phyloP scores from a whole-genome alignment of 2,329 filamentous ascomycete genomes.

The Verticillium tricorpus region DNA sequence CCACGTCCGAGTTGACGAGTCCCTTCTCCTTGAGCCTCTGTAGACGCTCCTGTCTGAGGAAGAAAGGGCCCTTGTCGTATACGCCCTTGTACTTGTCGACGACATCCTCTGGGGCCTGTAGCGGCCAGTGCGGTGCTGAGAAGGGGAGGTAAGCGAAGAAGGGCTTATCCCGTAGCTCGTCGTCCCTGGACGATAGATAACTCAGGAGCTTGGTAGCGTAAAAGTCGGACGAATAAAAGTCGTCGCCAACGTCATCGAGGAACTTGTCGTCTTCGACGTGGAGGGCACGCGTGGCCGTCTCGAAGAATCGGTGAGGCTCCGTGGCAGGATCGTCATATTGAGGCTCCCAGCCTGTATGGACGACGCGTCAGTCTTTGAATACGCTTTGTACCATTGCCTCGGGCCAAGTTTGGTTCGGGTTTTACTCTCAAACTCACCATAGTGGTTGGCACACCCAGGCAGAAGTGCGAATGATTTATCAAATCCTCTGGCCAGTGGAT shows the following conservation, averaged over 20 bases:
- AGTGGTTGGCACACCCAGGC: slow-evolving; percentile 45
- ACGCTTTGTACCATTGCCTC: not conserved
- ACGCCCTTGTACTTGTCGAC: slow-evolving; percentile 53
- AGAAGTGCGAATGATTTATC: slow-evolving; percentile 48
- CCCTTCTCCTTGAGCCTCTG: slow-evolving; percentile 52
- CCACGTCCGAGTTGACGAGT: slow-evolving; percentile 29
- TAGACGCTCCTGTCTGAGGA: slow-evolving; percentile 47
- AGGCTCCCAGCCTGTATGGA: slow-evolving; percentile 37
- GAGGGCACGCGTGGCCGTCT: slow-evolving; percentile 18
- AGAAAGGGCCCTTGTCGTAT: slow-evolving; percentile 58
- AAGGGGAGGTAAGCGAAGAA: slow-evolving; percentile 60
- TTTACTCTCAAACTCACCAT: slow-evolving; percentile 1
- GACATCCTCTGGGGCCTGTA: slow-evolving; percentile 52
- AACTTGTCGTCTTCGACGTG: slow-evolving; percentile 32
- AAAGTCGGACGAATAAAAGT: slow-evolving; percentile 49
- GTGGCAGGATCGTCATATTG: slow-evolving; percentile 28
- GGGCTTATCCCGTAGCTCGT: slow-evolving; percentile 28
- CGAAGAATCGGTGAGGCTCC: slow-evolving; percentile 33
- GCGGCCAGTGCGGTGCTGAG: slow-evolving; percentile 59
- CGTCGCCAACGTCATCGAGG: slow-evolving; percentile 39
- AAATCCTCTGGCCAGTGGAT: slow-evolving; percentile 48
- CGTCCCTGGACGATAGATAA: slow-evolving; percentile 36
- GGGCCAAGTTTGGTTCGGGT: not conserved
- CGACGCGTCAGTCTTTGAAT: too few species aligned
- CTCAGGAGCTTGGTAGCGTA: slow-evolving; percentile 48